A percentile compares a stretch with the other conserved stretches of the same genome.
Conservation (phyloP, 1,284 basidiomycete genomes). For the Grifola frondosa region DNA sequence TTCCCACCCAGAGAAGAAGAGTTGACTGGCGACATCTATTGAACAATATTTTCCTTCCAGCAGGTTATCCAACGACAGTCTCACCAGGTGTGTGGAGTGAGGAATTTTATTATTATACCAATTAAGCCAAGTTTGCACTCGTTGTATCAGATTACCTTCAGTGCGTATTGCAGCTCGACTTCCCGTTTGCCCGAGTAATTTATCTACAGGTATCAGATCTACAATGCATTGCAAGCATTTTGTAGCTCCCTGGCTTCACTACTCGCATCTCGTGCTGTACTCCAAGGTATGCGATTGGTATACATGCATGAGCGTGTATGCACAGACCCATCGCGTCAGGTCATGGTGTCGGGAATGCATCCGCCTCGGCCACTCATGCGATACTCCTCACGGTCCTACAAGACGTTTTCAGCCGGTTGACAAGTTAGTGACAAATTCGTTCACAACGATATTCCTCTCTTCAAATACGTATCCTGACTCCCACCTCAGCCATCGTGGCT, state of each 20-base stretch:
- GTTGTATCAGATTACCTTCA: conserved; percentile 22
- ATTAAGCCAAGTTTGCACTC: no score
- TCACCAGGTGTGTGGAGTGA: conserved; percentile 47
- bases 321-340: conserved; percentile 35
- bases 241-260: conserved; percentile 65
- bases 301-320: neutral
- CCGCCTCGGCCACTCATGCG: conserved; percentile 63
- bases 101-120: neutral
- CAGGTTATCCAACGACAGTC: conserved; percentile 58
- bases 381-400: conserved; percentile 62
- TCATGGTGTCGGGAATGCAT: conserved; percentile 66
- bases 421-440: conserved; percentile 48
- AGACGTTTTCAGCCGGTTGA: conserved; percentile 60
- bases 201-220: conserved; percentile 49
- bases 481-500: conserved; percentile 51
- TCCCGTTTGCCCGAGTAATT: neutral
- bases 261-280: conserved; percentile 63
- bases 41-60: conserved; percentile 55
- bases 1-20: neutral
- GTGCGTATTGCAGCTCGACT: conserved; percentile 5
- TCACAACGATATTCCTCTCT: neutral
- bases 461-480: neutral
- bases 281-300: conserved; percentile 50
- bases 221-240: conserved; percentile 67
- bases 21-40: conserved; percentile 18